Percentiles rank a stretch among this genome's conserved stretches.
These are phyloP conservation scores for Cryptosporidium meleagridis DNA, from an alignment of 169 alveolate genomes.

Conservation along the genomic window DNA sequence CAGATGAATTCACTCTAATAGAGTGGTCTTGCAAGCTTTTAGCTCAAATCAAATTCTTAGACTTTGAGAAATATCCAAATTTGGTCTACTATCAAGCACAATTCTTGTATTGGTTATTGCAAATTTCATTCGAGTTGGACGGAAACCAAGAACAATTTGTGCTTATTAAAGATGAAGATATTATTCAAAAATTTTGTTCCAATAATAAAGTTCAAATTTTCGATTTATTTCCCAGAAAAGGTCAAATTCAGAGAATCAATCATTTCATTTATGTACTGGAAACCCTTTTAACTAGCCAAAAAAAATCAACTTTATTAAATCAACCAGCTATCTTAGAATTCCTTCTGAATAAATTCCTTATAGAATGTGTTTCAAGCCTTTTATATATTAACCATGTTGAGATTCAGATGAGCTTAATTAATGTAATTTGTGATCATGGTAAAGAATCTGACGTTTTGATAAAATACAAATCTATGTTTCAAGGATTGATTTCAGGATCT, in stretches of 20 bases:
- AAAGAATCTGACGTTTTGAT: neutral
- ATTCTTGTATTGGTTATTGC: constrained; percentile 20
- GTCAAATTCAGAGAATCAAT: constrained; percentile 9
- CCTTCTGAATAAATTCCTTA: constrained; percentile 1
- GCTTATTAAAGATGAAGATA: neutral
- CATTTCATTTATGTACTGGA: constrained; percentile 17
- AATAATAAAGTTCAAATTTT: neutral
- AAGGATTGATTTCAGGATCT: constrained; percentile 10
- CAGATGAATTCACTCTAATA: constrained; percentile 16
- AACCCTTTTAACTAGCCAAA: neutral
- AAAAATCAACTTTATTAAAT: too few relatives aligned
- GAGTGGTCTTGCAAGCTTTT: constrained; percentile 42
- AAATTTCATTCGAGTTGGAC: constrained; percentile 18
- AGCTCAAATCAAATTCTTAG: constrained; percentile 10
- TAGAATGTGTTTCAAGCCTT: constrained; percentile 5
- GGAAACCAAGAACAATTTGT: constrained; percentile 36
- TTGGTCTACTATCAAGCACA: neutral
- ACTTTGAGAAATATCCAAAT: neutral
- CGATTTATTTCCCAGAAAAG: constrained; percentile 8
- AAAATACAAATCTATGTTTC: constrained; percentile 18
- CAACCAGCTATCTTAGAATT: neutral
- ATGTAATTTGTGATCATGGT: neutral
- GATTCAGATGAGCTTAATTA: constrained; percentile 10
- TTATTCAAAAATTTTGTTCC: neutral
- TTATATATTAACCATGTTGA: constrained; percentile 33